Base-by-base conservation (phyloP, 2,329 filamentous ascomycete genomes). In the Diplodia sapinea region DNA sequence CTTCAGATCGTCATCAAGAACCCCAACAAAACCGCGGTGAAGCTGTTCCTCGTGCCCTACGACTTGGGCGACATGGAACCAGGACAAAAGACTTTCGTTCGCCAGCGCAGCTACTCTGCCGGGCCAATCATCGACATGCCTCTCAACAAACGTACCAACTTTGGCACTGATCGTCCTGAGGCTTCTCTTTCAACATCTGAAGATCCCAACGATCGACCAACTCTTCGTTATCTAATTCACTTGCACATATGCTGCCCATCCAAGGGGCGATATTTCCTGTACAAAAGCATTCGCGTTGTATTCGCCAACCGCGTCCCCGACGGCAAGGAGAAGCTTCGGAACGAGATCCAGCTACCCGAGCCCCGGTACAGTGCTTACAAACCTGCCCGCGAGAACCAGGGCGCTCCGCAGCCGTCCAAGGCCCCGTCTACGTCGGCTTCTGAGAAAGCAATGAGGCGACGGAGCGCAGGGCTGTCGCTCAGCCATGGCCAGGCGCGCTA, bases 1-100 rank as follows among this genome's bases (percentile, higher is more conserved):
- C 83, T 99, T 15, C 95, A 99, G 74, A 96, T 99, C 70, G 90
- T 99, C 70, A 92, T 99, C 77, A 98, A 98, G 78, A 99, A 98
- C 74, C 94, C 94, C 17, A 97, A 98, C 81, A 98, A 98, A 77
- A 98, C 95, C 3, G 95, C 95, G 1, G 94, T 98, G 66, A 98
- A 99, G 78, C 83, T 99, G 0, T 98, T 98, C 73, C 84, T 98
- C 29, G 88, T 99, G 2, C 95, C 94, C 0, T 99, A 98, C 73
- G 93, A 98, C 76, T 83, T 99, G 1, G 86, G 88, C 0, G 94
- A 93, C 63, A 99, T 99, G 94, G 91, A 95, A 70, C 87, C 93
- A 0, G 93, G 93, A 0, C 96, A 93, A 17, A 98, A 98, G 79
- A 99, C 95, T 0, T 98, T 98, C 73, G 91, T 99, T 69, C 88